Base-by-base conservation (phyloP, 1,284 basidiomycete genomes). In the Trametes pubescens region DNA sequence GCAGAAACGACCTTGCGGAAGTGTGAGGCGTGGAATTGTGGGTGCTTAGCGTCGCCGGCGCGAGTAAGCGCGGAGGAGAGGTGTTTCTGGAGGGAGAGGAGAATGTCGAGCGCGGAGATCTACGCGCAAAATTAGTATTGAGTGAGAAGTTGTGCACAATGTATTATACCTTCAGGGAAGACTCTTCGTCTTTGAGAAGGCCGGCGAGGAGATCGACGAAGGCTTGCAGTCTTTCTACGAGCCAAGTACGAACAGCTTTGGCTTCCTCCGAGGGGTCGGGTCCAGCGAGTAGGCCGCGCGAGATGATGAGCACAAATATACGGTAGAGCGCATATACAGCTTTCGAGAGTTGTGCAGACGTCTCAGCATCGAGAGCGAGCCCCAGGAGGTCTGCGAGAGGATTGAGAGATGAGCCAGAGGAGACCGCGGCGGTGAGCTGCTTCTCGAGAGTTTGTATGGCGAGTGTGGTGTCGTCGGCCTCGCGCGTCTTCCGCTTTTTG, bases 251-350 rank as follows among this genome's bases (percentile, higher is more conserved):
- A 7, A 95, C 92, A 9, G 85, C 77, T 69, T 86, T 89, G 24
- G 83, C 82, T 21, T 86, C 84, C 51, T 88, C 88, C 6, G 65
- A 62, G 38, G 66, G 55, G 43, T 67, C 57, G 32, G 66, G 62
- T 70, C 80, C 11, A 57, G 64, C 64, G 47, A 96, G 79, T 65
- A 88, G 86, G 3, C 87, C 85, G 52, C 82, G 81, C 7, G 82
- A 77, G 47, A 95, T 83, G 34, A 93, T 78, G 29, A 84, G 72
- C 5, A 93, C 87, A 74, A 95, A 96, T 18, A 91, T 82, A 32
- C 94, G 82, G 76, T 97, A 96, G 22, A 93, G 77, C 0, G 94
- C 88, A 79, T 95, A 97, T 11, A 95, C 82, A 0, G 87, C 88
- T 72, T 91, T 94, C 61, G 91, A 91, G 11, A 87, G 84, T 40